Evolutionary conservation across 2,329 filamentous ascomycete genomes (phyloP).

Genomic region (Pyrenophora tritici-repentis): DNA sequence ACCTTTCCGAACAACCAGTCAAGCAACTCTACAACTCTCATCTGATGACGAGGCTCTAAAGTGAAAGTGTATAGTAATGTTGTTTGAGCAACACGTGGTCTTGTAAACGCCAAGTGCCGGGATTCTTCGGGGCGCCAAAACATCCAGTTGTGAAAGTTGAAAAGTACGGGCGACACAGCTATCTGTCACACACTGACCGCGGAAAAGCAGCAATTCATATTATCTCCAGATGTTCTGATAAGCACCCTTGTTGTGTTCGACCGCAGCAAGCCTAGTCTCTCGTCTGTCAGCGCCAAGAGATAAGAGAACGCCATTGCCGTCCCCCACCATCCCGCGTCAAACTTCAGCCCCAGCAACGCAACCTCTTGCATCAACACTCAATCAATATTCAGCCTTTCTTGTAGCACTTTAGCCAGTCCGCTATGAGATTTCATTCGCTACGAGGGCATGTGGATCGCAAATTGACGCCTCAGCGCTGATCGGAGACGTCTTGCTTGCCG

Average conservation of each 20-base stretch:
- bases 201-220: conserved; percentile 38
- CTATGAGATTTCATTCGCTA: conserved; percentile 16
- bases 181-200: conserved; percentile 36
- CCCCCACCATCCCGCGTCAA: conserved; percentile 40
- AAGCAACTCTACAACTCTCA: not conserved
- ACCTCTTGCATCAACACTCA: conserved; percentile 22
- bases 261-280: conserved; percentile 24
- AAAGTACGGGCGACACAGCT: conserved; percentile 23
- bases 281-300: conserved; percentile 39
- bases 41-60: not conserved
- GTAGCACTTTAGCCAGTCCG: conserved; percentile 7
- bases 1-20: conserved; percentile 5
- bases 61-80: not conserved
- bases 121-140: conserved; percentile 1
- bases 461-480: conserved; percentile 25
- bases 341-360: conserved; percentile 19
- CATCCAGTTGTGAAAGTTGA: conserved; percentile 1
- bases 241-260: conserved; percentile 28
- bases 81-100: conserved; percentile 2
- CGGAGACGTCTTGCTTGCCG: conserved; percentile 14
- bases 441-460: conserved; percentile 10
- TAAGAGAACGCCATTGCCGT: conserved; percentile 42
- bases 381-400: conserved; percentile 24
- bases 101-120: conserved; percentile 10
- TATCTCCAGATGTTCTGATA: conserved; percentile 38